Evolutionary conservation across 208 protist genomes (phyloP).

Genomic region (Leishmania lainsoni): DNA sequence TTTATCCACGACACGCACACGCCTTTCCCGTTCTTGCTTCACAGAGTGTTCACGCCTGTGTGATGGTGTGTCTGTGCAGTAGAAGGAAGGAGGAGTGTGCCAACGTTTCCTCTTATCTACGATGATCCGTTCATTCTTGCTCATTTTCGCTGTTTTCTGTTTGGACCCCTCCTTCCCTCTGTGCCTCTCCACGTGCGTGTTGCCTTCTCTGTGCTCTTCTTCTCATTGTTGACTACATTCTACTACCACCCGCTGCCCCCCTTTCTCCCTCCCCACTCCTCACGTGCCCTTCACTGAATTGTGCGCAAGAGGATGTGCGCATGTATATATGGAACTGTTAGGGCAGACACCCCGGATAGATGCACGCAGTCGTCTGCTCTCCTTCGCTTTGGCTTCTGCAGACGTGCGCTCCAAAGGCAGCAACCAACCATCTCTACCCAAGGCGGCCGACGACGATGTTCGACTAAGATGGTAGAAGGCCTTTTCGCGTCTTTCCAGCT

Average conservation of each 20-base stretch:
- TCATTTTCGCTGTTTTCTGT: background rate
- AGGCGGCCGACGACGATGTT: background rate
- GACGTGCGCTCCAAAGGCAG: background rate
- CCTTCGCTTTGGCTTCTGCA: background rate
- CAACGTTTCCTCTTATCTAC: background rate
- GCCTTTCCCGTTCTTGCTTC: background rate
- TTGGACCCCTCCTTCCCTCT: background rate
- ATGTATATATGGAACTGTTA: background rate
- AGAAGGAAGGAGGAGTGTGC: background rate
- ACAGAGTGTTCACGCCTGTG: background rate
- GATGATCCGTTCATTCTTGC: conserved; percentile 4
- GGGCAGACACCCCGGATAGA: background rate
- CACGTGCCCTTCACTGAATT: background rate
- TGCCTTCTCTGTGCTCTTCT: too few relatives aligned
- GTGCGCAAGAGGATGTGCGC: background rate
- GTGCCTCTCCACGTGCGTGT: background rate
- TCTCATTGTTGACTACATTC: background rate
- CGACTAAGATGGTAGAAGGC: background rate
- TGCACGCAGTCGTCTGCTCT: background rate
- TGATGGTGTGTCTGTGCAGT: background rate
- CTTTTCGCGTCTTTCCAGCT: background rate
- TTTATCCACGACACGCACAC: background rate
- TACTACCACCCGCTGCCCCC: background rate
- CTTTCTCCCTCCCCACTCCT: background rate
- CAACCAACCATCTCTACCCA: background rate